Evolutionary conservation across 1,284 basidiomycete species (phyloP).

Genomic region (Pyrrhoderma noxium): DNA sequence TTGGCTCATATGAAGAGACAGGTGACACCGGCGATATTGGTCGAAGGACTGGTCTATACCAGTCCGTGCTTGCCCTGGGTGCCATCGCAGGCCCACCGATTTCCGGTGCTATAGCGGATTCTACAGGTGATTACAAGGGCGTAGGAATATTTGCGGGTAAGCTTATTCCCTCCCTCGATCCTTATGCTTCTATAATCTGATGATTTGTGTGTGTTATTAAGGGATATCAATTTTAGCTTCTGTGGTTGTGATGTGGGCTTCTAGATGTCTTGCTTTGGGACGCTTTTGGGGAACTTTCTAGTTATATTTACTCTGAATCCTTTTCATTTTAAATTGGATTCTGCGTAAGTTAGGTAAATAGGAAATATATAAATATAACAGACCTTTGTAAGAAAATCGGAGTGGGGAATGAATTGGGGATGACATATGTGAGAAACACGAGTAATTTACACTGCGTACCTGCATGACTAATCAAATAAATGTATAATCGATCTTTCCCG

Average conservation of each 20-base stretch:
- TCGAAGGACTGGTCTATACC: conserved; percentile 25
- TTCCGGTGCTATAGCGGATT: conserved; percentile 25
- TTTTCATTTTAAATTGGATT: too few relatives aligned
- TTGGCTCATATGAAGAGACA: neutral
- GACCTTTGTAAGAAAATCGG: too few relatives aligned
- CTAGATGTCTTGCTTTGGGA: conserved; percentile 23
- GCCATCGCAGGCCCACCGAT: conserved; percentile 28
- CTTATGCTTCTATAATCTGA: neutral
- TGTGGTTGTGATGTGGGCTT: conserved; percentile 31
- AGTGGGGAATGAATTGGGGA: too few relatives aligned
- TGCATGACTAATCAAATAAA: too few relatives aligned
- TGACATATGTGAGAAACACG: too few relatives aligned
- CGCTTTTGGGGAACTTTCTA: neutral
- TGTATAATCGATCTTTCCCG: too few relatives aligned
- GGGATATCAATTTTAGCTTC: conserved; percentile 13
- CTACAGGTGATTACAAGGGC: conserved; percentile 22
- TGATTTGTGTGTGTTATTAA: neutral
- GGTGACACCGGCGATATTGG: conserved; percentile 24
- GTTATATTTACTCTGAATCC: too few relatives aligned
- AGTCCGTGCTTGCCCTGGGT: conserved; percentile 24
- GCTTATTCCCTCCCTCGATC: neutral
- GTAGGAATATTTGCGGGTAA: conserved; percentile 28
- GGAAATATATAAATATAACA: too few relatives aligned
- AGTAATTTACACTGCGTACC: too few relatives aligned
- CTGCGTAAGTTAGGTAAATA: too few relatives aligned